Base-by-base conservation (phyloP, 768 basidiomycete genomes). In the Rhodotorula kratochvilovae region DNA sequence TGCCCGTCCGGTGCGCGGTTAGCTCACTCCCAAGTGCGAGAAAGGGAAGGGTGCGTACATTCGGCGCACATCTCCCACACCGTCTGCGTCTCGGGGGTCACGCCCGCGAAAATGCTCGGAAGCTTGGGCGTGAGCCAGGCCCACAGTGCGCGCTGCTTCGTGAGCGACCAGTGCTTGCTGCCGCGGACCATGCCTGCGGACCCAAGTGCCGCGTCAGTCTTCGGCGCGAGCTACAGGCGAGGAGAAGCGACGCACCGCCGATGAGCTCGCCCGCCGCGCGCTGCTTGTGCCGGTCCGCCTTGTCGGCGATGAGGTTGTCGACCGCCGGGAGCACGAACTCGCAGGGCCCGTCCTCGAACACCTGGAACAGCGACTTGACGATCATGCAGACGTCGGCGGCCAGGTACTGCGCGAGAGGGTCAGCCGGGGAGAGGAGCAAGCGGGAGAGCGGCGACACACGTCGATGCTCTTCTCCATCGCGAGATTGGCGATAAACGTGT, bases 251-350 rank as follows among this genome's bases (percentile, higher is more conserved):
- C 70, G 31, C 23, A 66, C 72, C 71, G 5, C 89, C 90, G 15
- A 92, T 79, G 63, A 93, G 83, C 80, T 96, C 92, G 10, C 91
- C 91, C 16, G 90, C 88, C 5, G 90, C 91, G 42, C 92, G 84
- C 78, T 91, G 91, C 81, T 92, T 91, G 81, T 94, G 89, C 70
- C 90, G 88, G 73, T 90, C 87, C 23, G 79, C 77, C 71, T 88
- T 86, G 76, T 90, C 85, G 16, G 80, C 79, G 29, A 92, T 81
- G 43, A 83, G 83, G 65, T 88, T 87, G 48, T 68, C 70, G 63
- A 91, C 78, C 2, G 85, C 84, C 0, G 87, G 87, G 69, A 82
- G 84, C 68, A 91, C 81, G 1, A 83, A 83, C 64, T 86, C 83
- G 64, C 90, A 85, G 1, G 89, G 87, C 65, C 85, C 86, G 73